Evolutionary conservation across 2,329 filamentous ascomycete species (phyloP).

Genomic region (Epicoccum sorghinum): DNA sequence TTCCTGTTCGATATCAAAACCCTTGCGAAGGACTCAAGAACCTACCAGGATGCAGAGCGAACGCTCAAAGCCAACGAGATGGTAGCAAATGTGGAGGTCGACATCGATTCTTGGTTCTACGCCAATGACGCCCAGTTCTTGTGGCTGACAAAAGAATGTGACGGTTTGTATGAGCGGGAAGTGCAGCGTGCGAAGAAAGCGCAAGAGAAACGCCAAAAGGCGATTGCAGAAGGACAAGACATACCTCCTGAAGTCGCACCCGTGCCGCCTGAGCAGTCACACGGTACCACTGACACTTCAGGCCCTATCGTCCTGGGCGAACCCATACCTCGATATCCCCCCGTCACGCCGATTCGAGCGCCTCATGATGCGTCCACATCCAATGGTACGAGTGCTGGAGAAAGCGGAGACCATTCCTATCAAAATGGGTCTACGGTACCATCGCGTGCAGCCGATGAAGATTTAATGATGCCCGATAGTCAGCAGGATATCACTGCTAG

Average conservation of each 20-base stretch:
- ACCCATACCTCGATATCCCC: constrained; percentile 59
- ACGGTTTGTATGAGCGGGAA: constrained; percentile 74
- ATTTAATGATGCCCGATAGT: constrained; percentile 53
- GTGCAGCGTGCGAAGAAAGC: constrained; percentile 68
- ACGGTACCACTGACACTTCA: constrained; percentile 50
- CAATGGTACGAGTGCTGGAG: constrained; percentile 59
- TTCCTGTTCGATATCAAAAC: constrained; percentile 87
- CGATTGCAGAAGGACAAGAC: constrained; percentile 47
- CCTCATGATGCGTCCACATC: constrained; percentile 61
- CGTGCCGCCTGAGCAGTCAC: constrained; percentile 50
- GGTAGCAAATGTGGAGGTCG: constrained; percentile 90
- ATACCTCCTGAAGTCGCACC: constrained; percentile 50
- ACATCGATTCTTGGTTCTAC: constrained; percentile 79
- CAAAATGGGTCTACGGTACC: constrained; percentile 52
- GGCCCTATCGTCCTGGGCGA: constrained; percentile 66
- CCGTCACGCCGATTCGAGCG: constrained; percentile 49
- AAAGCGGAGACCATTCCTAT: constrained; percentile 37
- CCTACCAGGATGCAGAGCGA: constrained; percentile 80
- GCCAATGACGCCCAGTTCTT: constrained; percentile 54
- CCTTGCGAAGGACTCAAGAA: constrained; percentile 82
- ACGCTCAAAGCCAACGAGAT: constrained; percentile 90
- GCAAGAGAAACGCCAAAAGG: constrained; percentile 59
- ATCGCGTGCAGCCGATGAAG: constrained; percentile 47
- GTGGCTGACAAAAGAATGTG: constrained; percentile 66
- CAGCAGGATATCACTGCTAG: constrained; percentile 48